Conservation (phyloP, 352 stramenopile genomes). For the Globisporangium rhizosaccharum region DNA sequence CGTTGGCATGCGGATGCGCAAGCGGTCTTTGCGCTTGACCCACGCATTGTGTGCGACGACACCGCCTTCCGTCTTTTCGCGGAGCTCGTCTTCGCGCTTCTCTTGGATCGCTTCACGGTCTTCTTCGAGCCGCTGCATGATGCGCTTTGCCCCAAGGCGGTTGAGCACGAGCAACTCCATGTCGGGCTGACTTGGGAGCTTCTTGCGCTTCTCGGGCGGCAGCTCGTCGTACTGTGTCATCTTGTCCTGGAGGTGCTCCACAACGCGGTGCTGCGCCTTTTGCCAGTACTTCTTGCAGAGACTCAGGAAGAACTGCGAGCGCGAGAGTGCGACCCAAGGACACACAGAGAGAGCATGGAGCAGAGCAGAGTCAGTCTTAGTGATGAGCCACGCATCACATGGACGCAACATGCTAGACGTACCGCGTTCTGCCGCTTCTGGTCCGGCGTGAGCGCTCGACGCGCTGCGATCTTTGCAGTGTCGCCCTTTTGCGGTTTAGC, state of each 20-base stretch:
- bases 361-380: neutral
- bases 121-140: slow-evolving; percentile 74
- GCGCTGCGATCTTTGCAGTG: slow-evolving; percentile 78
- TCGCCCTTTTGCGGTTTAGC: slow-evolving; percentile 81
- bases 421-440: slow-evolving; percentile 75
- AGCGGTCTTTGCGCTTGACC: slow-evolving; percentile 73
- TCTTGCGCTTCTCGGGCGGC: slow-evolving; percentile 19
- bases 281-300: slow-evolving; percentile 77
- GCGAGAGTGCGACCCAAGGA: slow-evolving; percentile 1
- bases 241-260: slow-evolving; percentile 67
- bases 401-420: neutral
- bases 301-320: slow-evolving; percentile 43
- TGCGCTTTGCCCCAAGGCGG: slow-evolving; percentile 55
- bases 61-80: slow-evolving; percentile 66
- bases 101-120: slow-evolving; percentile 64
- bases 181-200: slow-evolving; percentile 19
- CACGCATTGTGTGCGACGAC: slow-evolving; percentile 72
- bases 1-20: slow-evolving; percentile 61
- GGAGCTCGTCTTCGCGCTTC: slow-evolving; percentile 59
- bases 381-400: neutral
- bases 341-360: neutral
- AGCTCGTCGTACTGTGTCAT: slow-evolving; percentile 27
- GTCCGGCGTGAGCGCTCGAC: slow-evolving; percentile 51
- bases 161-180: slow-evolving; percentile 62
- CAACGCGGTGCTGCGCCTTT: slow-evolving; percentile 60